phyloP scores from a whole-genome alignment of 2,329 filamentous ascomycete genomes.

The Fusarium concolor region DNA sequence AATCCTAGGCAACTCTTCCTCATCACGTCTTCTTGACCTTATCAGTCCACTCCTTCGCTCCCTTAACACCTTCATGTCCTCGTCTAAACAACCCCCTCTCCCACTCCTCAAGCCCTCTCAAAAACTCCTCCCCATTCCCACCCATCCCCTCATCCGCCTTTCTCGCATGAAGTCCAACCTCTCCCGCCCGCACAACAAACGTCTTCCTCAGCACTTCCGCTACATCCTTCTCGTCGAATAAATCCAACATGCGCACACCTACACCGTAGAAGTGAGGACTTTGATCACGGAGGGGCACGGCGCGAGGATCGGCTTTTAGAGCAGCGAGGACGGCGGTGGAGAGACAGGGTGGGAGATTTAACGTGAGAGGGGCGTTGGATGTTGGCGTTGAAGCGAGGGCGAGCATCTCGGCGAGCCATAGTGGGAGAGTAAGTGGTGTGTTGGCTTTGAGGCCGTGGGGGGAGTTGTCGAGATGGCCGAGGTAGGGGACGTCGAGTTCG shows the following conservation, averaged over 20 bases:
- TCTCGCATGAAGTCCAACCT: constrained; percentile 89
- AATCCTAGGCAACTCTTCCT: constrained; percentile 1
- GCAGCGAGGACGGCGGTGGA: constrained; percentile 86
- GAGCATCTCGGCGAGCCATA: constrained; percentile 97
- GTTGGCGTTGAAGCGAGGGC: constrained; percentile 70
- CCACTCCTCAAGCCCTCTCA: constrained; percentile 89
- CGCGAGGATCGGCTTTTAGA: constrained; percentile 87
- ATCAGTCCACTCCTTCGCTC: constrained; percentile 77
- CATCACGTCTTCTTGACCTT: constrained; percentile 57
- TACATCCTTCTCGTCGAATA: constrained; percentile 86
- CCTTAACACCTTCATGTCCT: constrained; percentile 79
- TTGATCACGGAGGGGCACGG: constrained; percentile 84
- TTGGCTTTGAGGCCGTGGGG: constrained; percentile 80
- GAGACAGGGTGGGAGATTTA: constrained; percentile 84
- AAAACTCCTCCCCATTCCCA: constrained; percentile 78
- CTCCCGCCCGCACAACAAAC: constrained; percentile 82
- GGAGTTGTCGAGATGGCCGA: constrained; percentile 91
- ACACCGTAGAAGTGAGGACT: constrained; percentile 90
- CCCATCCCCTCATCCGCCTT: constrained; percentile 76
- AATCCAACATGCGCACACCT: constrained; percentile 84
- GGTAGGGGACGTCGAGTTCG: constrained; percentile 85
- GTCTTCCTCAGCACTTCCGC: constrained; percentile 80
- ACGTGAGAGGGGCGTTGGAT: constrained; percentile 74
- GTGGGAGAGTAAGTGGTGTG: constrained; percentile 83
- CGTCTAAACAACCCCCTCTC: constrained; percentile 82